Evolutionary conservation across 2,329 filamentous ascomycete genomes (phyloP).

Genomic region (Catunica adiposa): DNA sequence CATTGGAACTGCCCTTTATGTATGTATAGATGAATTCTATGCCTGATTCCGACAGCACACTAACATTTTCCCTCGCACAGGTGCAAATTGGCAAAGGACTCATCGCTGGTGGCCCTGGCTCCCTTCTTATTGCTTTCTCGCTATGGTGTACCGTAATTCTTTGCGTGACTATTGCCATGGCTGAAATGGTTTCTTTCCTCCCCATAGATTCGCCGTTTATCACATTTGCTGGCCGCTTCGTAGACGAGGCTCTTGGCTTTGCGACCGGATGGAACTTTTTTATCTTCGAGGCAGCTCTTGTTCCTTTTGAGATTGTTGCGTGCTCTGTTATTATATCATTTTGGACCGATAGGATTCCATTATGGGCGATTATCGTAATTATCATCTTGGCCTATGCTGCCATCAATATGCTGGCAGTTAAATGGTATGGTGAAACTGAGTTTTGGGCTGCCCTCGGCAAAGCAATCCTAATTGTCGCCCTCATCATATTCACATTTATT

Average conservation of each 20-base stretch:
- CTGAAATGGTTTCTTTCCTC: conserved; percentile 62
- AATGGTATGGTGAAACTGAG: conserved; percentile 62
- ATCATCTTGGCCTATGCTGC: conserved; percentile 28
- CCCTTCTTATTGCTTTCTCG: conserved; percentile 40
- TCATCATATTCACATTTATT: conserved; percentile 64
- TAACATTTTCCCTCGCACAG: conserved; percentile 17
- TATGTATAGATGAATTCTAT: conserved; percentile 19
- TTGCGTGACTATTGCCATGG: conserved; percentile 43
- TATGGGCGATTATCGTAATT: conserved; percentile 44
- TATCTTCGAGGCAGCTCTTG: conserved; percentile 49
- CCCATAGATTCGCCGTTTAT: conserved; percentile 68
- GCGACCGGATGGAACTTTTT: conserved; percentile 62
- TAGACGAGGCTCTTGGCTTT: conserved; percentile 60
- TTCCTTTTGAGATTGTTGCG: conserved; percentile 51
- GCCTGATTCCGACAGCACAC: not conserved
- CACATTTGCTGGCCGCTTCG: conserved; percentile 57
- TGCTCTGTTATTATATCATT: conserved; percentile 47
- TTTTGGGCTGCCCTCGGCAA: conserved; percentile 61
- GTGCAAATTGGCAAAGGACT: conserved; percentile 37
- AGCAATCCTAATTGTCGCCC: conserved; percentile 51
- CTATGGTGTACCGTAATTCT: conserved; percentile 47
- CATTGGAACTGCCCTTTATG: conserved; percentile 44
- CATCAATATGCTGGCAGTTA: conserved; percentile 57
- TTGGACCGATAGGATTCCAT: conserved; percentile 44
- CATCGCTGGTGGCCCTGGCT: conserved; percentile 41